Percentiles rank a stretch among this genome's conserved stretches.
These are phyloP conservation scores for Casaregolazyma lundiana DNA, from an alignment of 1,139 yeast species.

Conservation along the genomic window DNA sequence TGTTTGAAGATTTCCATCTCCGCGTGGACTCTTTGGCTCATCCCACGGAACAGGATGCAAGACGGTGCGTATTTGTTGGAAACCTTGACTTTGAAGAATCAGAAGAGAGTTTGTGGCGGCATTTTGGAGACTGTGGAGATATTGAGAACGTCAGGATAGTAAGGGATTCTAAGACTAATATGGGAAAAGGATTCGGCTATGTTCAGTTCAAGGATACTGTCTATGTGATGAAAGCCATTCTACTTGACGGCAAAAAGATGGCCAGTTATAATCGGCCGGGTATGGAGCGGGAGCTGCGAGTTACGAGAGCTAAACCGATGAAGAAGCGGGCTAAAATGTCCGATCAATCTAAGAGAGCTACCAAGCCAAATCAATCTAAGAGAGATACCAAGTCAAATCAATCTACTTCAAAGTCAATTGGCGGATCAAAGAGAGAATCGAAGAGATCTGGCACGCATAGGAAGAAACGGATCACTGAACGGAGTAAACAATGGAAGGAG, in stretches of 20 bases:
- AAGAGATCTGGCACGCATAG: constrained; percentile 10
- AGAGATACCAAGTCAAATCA: constrained; percentile 25
- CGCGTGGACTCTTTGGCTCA: constrained; percentile 91
- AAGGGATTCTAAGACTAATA: constrained; percentile 86
- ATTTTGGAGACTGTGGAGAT: constrained; percentile 62
- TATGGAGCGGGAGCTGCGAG: constrained; percentile 63
- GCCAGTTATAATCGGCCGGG: constrained; percentile 27
- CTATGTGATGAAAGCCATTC: constrained; percentile 75
- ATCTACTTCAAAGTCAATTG: no score
- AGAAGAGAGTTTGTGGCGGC: constrained; percentile 85
- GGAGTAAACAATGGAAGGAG: no score
- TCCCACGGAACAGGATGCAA: constrained; percentile 81
- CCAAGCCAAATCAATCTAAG: constrained; percentile 11
- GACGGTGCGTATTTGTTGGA: constrained; percentile 85
- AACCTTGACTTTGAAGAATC: constrained; percentile 88
- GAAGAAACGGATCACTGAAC: no score
- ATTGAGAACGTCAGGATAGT: constrained; percentile 87
- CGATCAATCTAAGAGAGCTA: constrained; percentile 33
- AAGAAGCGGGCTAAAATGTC: constrained; percentile 36
- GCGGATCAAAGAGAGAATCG: constrained; percentile 15
- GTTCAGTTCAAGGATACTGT: constrained; percentile 84
- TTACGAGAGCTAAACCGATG: constrained; percentile 68
- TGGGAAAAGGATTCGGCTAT: constrained; percentile 97
- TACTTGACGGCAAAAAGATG: constrained; percentile 69
- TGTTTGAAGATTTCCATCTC: constrained; percentile 68